Conservation (phyloP, 139 green algal species). For the Yamagishiella unicocca region DNA sequence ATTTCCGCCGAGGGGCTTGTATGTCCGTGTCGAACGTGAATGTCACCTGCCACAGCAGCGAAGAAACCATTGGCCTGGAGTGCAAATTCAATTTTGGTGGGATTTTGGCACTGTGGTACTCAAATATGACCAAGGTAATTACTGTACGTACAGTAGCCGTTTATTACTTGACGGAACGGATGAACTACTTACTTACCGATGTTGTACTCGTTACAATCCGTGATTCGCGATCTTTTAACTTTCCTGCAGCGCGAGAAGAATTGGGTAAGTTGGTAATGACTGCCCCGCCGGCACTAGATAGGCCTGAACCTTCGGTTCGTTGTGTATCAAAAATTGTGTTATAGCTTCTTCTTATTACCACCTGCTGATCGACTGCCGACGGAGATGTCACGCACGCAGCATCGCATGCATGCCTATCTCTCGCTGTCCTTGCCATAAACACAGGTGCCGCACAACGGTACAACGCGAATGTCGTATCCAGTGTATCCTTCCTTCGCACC, state of each 20-base stretch:
- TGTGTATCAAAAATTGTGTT: too few species aligned
- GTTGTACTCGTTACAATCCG: neutral
- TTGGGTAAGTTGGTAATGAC: neutral
- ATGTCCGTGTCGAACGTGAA: neutral
- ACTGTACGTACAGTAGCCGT: neutral
- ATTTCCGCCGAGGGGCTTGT: neutral
- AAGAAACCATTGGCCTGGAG: neutral
- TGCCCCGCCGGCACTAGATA: too few species aligned
- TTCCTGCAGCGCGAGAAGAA: neutral
- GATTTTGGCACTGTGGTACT: neutral
- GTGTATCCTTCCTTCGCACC: neutral
- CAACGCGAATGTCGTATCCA: neutral
- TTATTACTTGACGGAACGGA: neutral
- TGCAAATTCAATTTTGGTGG: neutral
- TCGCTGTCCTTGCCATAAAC: neutral
- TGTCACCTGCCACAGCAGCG: neutral
- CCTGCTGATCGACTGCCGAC: too few species aligned
- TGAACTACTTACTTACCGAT: neutral
- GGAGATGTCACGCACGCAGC: neutral
- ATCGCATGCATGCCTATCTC: neutral
- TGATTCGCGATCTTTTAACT: neutral
- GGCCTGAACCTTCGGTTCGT: neutral
- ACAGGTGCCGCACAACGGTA: neutral
- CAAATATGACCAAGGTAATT: neutral
- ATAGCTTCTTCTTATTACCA: too few species aligned